Percentiles rank a stretch among this genome's conserved stretches.
Evolutionary conservation across 1,284 basidiomycete species (phyloP).

Genomic region (Austropuccinia psidii): DNA sequence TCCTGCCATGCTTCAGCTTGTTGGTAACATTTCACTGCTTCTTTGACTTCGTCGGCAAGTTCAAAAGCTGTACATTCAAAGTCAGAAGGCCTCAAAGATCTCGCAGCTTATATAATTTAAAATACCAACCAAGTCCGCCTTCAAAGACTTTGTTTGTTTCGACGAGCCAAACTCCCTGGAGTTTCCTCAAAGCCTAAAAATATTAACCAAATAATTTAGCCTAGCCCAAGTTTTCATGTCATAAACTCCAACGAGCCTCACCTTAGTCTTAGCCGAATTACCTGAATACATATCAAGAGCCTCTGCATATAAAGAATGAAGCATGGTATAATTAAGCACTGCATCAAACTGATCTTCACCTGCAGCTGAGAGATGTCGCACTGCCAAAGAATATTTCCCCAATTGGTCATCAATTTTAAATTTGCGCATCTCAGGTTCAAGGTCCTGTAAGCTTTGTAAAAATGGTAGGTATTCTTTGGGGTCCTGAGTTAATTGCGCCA

Average conservation of each 20-base stretch:
- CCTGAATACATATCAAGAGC: slow-evolving; percentile 66
- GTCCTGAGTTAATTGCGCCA: slow-evolving; percentile 56
- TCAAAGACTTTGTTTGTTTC: slow-evolving; percentile 74
- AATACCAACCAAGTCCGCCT: slow-evolving; percentile 62
- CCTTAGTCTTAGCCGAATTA: slow-evolving; percentile 58
- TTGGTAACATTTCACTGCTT: slow-evolving; percentile 77
- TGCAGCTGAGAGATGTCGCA: slow-evolving; percentile 67
- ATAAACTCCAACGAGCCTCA: slow-evolving; percentile 50
- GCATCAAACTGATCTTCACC: slow-evolving; percentile 65
- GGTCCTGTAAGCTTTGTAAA: slow-evolving; percentile 72
- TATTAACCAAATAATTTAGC: not conserved
- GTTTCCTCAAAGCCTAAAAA: slow-evolving; percentile 17
- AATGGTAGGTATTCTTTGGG: slow-evolving; percentile 97
- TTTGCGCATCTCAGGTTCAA: slow-evolving; percentile 73
- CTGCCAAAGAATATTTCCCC: slow-evolving; percentile 64
- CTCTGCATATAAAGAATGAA: slow-evolving; percentile 65
- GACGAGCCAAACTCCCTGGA: slow-evolving; percentile 44
- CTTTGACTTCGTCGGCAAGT: slow-evolving; percentile 57
- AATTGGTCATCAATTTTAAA: slow-evolving; percentile 93
- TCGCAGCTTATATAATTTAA: not conserved
- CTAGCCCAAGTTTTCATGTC: too few species aligned
- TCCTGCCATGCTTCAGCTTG: slow-evolving; percentile 81
- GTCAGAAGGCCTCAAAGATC: not conserved
- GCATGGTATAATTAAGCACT: slow-evolving; percentile 68
- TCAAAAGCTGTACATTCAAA: slow-evolving; percentile 57